Percentiles rank a stretch among this genome's conserved stretches.
Conservation (phyloP, 2,329 filamentous ascomycete genomes). For the Xylariaceae sp. region DNA sequence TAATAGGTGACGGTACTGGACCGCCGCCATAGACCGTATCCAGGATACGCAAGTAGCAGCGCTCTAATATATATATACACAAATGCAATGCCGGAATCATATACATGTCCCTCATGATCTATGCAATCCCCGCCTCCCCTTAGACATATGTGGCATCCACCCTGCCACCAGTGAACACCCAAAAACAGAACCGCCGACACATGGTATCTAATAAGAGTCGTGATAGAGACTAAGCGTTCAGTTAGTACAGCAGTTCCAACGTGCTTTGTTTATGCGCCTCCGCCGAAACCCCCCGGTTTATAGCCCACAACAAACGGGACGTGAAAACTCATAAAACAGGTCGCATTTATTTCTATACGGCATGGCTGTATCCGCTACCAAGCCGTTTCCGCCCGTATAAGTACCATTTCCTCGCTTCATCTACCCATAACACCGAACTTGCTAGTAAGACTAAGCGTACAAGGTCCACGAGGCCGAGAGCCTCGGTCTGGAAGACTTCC, state of each 20-base stretch:
- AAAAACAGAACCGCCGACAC: background rate
- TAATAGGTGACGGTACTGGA: no score
- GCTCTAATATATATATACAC: no score
- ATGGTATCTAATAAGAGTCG: background rate
- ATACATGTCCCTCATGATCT: no score
- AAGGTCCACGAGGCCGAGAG: constrained; percentile 69
- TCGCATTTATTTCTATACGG: constrained; percentile 45
- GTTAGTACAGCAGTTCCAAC: constrained; percentile 4
- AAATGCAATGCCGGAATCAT: no score
- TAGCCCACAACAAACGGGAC: background rate
- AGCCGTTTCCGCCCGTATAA: constrained; percentile 55
- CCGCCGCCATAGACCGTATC: no score
- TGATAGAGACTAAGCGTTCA: no score
- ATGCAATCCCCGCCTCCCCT: no score
- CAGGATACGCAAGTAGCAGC: no score
- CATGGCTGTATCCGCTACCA: constrained; percentile 60
- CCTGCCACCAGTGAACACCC: no score
- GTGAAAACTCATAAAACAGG: background rate
- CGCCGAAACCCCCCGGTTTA: background rate
- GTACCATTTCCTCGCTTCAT: constrained; percentile 83
- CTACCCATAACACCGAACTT: constrained; percentile 91
- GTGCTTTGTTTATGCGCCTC: background rate
- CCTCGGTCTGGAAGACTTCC: constrained; percentile 92
- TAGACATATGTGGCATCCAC: no score
- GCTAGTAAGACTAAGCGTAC: constrained; percentile 68